Evolutionary conservation across 768 basidiomycete species (phyloP).

Genomic region (Boletus tylopilopsis): DNA sequence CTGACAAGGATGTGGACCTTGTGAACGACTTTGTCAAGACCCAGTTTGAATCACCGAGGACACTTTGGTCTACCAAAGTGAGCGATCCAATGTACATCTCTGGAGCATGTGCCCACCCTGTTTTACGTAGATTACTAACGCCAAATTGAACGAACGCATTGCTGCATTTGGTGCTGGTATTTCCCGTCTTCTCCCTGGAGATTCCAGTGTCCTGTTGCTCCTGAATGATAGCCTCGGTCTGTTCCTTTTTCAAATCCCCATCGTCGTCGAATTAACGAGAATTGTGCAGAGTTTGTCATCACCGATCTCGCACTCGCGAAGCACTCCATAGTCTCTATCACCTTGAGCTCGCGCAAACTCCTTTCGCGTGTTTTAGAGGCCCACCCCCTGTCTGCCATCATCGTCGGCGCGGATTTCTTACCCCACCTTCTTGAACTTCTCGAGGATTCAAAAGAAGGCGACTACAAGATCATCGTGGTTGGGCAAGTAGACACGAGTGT

Average conservation of each 20-base stretch:
- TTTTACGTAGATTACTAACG: slow-evolving; percentile 65
- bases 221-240: slow-evolving; percentile 77
- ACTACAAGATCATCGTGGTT: slow-evolving; percentile 65
- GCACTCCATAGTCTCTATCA: slow-evolving; percentile 65
- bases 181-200: slow-evolving; percentile 48
- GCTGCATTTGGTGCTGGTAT: slow-evolving; percentile 73
- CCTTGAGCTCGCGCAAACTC: slow-evolving; percentile 54
- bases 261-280: neutral
- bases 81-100: slow-evolving; percentile 8
- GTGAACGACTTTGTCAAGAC: slow-evolving; percentile 63
- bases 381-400: slow-evolving; percentile 69
- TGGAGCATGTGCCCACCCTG: neutral
- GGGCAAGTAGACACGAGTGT: slow-evolving; percentile 53
- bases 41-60: slow-evolving; percentile 63
- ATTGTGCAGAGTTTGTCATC: slow-evolving; percentile 64
- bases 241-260: slow-evolving; percentile 10
- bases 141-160: slow-evolving; percentile 64
- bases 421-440: slow-evolving; percentile 68
- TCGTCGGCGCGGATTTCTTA: slow-evolving; percentile 65
- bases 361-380: slow-evolving; percentile 62
- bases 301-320: slow-evolving; percentile 75
- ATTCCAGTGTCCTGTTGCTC: slow-evolving; percentile 69
- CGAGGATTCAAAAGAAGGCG: slow-evolving; percentile 53
- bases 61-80: slow-evolving; percentile 79
- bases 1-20: slow-evolving; percentile 66